Evolutionary conservation across 1,284 basidiomycete species (phyloP), one percentile per base, ranked within the genome.

Genomic region (Melampsora occidentalis): DNA sequence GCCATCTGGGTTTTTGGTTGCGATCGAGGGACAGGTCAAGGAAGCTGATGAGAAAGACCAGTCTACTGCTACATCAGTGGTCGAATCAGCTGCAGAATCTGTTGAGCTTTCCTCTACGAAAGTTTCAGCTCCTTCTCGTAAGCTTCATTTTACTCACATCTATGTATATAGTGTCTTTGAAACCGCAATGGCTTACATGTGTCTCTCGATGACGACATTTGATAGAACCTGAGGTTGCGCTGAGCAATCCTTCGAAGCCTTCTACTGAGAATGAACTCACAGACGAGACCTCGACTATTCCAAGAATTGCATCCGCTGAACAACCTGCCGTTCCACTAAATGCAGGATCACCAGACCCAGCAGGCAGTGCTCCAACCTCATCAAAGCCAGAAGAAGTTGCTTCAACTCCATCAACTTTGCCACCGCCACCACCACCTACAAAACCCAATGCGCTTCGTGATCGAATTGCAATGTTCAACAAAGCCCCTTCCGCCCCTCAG

Each of bases 381-480:
- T 57, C 72, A 67, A 75, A 25, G 33, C 46, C 57, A 20, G 63
- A 61, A 33, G 33, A 57, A 68, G 18, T 31, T 18, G 2, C 42
- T 39, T 2, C 68, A 7, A 49, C 68, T 33, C 28, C 66, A 28
- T 53, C 59, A 28, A 62, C 73, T 31, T 48, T 63, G 48, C 51
- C 22, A 39, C 73, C 73, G 12, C 73, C 67, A 2, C 57, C 66
- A 33, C 73, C 67, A 46, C 53, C 67, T 48, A 22, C 67, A 22
- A 76, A 76, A 62, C 73, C 73, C 20, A 69, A 69, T 63, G 73
- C 66, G 9, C 67, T 76, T 28, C 73, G 73, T 62, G 73, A 76
- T 64, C 22, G 73, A 49, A 76, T 76, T 25, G 73, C 73, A 20
- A 76, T 76, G 73, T 76, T 76, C 67, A 76, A 76, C 61, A 76